phyloP scores from a whole-genome alignment of 495 filamentous ascomycete genomes.

The Hypoxylon lienhwacheense region DNA sequence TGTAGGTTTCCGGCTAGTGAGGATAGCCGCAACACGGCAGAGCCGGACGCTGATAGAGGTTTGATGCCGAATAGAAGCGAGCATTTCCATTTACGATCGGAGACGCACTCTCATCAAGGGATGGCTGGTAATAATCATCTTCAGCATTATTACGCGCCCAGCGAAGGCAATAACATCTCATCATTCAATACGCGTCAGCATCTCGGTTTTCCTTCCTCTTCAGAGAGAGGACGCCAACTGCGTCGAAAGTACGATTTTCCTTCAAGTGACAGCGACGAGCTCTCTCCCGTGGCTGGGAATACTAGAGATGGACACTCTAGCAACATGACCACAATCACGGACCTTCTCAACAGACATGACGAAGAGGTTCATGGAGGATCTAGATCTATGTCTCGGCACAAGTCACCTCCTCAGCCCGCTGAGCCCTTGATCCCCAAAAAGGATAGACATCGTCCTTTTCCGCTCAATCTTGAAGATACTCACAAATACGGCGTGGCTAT shows the following conservation, averaged over 20 bases:
- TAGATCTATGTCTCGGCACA: conserved; percentile 15
- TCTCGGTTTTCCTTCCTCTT: neutral
- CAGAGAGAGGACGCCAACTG: conserved; percentile 18
- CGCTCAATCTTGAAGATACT: conserved; percentile 13
- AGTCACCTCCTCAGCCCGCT: conserved; percentile 12
- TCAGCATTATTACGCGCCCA: neutral
- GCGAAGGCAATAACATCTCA: neutral
- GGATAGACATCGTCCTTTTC: conserved; percentile 15
- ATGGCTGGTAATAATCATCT: neutral
- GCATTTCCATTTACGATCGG: conserved; percentile 3
- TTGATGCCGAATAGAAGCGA: neutral
- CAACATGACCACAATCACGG: conserved; percentile 28
- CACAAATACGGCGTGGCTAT: neutral
- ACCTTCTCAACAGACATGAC: conserved; percentile 13
- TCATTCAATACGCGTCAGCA: conserved; percentile 1
- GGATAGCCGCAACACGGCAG: neutral
- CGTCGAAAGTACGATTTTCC: conserved; percentile 17
- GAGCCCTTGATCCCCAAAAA: neutral
- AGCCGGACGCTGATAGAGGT: neutral
- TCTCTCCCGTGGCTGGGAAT: conserved; percentile 15
- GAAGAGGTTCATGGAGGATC: neutral
- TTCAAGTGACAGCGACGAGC: conserved; percentile 11
- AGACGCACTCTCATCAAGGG: neutral
- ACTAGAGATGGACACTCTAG: conserved; percentile 4
- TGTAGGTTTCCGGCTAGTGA: conserved; percentile 1